A percentile compares a stretch with the other conserved stretches of the same genome.
phyloP scores from a whole-genome alignment of 2,329 filamentous ascomycete genomes.

The Ophiocordyceps polyrhachis-furcata region DNA sequence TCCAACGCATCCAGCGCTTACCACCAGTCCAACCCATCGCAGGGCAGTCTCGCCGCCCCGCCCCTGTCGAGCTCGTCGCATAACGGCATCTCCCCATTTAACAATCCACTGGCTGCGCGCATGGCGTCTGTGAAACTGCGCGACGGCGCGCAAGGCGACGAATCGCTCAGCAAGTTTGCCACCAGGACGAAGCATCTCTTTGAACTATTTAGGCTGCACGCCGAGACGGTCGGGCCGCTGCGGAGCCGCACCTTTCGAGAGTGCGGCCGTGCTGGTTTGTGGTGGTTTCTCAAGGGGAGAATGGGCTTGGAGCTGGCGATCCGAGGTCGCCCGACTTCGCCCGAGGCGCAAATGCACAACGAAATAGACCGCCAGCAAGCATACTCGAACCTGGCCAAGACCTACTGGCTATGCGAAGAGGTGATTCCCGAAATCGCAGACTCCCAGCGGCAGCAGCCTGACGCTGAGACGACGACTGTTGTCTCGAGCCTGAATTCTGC shows the following conservation, averaged over 20 bases:
- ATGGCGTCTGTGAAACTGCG: constrained; percentile 20
- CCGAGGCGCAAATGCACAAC: constrained; percentile 33
- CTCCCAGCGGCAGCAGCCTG: constrained; percentile 20
- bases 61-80: constrained; percentile 8
- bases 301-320: constrained; percentile 56
- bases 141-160: constrained; percentile 34
- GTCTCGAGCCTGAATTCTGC: constrained; percentile 41
- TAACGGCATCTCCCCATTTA: constrained; percentile 5
- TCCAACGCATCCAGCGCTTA: constrained; percentile 14
- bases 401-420: constrained; percentile 57
- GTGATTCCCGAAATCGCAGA: constrained; percentile 30
- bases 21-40: constrained; percentile 6
- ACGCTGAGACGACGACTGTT: constrained; percentile 30
- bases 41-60: constrained; percentile 5
- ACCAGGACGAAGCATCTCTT: constrained; percentile 53
- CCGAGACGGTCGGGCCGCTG: constrained; percentile 52
- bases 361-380: constrained; percentile 50
- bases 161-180: constrained; percentile 52
- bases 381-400: constrained; percentile 70
- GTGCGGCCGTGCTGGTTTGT: constrained; percentile 54
- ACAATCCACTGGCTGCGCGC: constrained; percentile 11
- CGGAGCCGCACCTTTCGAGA: constrained; percentile 43
- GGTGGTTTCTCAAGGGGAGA: constrained; percentile 82
- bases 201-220: constrained; percentile 58
- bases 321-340: constrained; percentile 35